These are phyloP conservation scores for Mycena rebaudengoi DNA, from an alignment of 768 basidiomycete species.

Conservation along the genomic window DNA sequence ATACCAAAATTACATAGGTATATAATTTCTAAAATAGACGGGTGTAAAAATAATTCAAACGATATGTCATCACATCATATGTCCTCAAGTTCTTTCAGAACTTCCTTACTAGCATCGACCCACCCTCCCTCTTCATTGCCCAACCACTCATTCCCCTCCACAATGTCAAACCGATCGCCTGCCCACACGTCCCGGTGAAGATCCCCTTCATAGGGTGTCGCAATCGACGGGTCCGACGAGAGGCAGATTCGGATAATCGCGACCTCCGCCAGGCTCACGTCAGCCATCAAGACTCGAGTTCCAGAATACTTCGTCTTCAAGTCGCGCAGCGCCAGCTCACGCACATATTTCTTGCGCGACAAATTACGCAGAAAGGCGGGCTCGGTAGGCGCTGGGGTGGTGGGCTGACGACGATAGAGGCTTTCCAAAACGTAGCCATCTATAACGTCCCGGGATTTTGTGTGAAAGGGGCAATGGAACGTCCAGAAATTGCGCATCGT, in stretches of 20 bases:
- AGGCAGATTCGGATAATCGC: constrained; percentile 22
- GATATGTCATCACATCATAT: too few relatives aligned
- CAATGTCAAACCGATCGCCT: constrained; percentile 29
- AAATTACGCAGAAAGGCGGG: not conserved
- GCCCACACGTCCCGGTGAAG: constrained; percentile 31
- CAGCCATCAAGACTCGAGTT: not conserved
- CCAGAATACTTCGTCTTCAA: not conserved
- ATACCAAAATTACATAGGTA: too few relatives aligned
- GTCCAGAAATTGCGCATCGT: too few relatives aligned
- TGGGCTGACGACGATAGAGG: not conserved
- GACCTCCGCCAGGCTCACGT: not conserved
- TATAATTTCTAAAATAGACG: too few relatives aligned
- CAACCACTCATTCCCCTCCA: not conserved
- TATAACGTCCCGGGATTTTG: not conserved
- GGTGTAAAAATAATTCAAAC: too few relatives aligned
- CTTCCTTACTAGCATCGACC: constrained; percentile 6
- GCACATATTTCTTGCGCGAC: not conserved
- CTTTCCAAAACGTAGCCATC: not conserved
- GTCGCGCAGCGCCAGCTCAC: not conserved
- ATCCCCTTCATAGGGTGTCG: constrained; percentile 6
- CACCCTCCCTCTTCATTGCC: not conserved
- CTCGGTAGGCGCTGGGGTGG: not conserved
- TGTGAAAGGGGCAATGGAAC: not conserved
- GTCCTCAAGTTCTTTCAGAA: constrained; percentile 1
- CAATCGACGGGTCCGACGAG: constrained; percentile 13